Evolutionary conservation across 805 yeast genomes (phyloP), one percentile per base, ranked within the genome.

Genomic region (Sugiyamaella valdiviana): DNA sequence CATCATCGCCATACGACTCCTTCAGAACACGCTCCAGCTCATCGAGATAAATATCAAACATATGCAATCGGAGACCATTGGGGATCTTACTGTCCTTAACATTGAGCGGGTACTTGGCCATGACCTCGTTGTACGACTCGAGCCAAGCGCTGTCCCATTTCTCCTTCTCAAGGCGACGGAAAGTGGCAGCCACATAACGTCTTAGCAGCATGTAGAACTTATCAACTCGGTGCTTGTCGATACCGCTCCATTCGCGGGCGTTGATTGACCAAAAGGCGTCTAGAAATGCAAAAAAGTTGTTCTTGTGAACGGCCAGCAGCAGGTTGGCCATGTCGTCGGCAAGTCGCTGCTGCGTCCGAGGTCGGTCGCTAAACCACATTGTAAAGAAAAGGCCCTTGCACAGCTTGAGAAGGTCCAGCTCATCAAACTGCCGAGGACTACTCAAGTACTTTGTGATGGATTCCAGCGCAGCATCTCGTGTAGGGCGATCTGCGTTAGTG

Each of bases 351-450:
- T 93, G 99, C 20, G 95, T 93, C 58, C 84, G 75, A 22, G 96
- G 95, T 62, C 90, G 79, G 65, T 93, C 99, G 63, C 95, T 78
- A 69, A 84, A 88, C 98, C 99, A 93, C 95, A 93, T 87, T 9
- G 95, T 79, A 63, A 75, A 93, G 67, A 83, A 93, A 37, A 93
- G 73, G n/a, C 98, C 99, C 67, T 86, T 89, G 97, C 99, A 93
- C 51, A 93, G 70, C 63, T 91, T 90, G 56, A 85, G 85, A 54
- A 80, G 72, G 46, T 88, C 93, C 36, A 76, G 60, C 42, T 62
- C 70, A 37, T 63, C 69, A 35, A 73, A 54, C 26, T 64, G 68
- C 37, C 60, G 66, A 24, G 72, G 63, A 22, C 74, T 68, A 1
- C 75, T 63, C 42, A 88, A 67, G 60, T 77, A 84, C 54, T 75